Conservation (phyloP, 805 yeast species). For the Pichia membranifaciens region DNA sequence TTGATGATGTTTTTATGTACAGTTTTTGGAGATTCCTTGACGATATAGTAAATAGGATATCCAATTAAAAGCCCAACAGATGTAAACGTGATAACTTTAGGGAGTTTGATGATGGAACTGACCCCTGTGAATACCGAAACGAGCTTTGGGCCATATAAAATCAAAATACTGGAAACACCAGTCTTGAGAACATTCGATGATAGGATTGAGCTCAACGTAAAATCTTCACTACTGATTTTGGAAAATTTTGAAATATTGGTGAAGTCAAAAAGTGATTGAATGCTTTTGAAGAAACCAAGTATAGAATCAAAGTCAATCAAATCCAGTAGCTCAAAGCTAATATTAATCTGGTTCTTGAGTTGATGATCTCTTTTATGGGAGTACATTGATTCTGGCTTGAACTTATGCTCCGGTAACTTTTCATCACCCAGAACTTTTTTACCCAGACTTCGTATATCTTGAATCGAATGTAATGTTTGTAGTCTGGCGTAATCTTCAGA, state of each 20-base stretch:
- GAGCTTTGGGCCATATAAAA: constrained; percentile 27
- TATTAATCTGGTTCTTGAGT: constrained; percentile 52
- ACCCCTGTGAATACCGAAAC: constrained; percentile 28
- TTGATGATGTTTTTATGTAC: constrained; percentile 76
- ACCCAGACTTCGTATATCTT: constrained; percentile 58
- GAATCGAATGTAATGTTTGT: constrained; percentile 55
- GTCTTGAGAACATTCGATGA: constrained; percentile 24
- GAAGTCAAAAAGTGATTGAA: constrained; percentile 33
- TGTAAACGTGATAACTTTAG: constrained; percentile 30
- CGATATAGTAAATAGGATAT: constrained; percentile 41
- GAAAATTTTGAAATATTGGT: constrained; percentile 28
- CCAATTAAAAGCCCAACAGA: constrained; percentile 31
- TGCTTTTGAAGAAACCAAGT: constrained; percentile 6
- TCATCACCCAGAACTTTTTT: constrained; percentile 51
- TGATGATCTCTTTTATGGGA: constrained; percentile 65
- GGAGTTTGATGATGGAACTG: constrained; percentile 26
- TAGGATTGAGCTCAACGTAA: constrained; percentile 17
- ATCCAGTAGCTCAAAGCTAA: constrained; percentile 65
- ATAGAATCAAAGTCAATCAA: constrained; percentile 69
- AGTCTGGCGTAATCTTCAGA: constrained; percentile 68
- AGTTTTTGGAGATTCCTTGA: constrained; percentile 83
- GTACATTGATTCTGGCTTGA: constrained; percentile 77
- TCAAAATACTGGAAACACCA: constrained; percentile 23
- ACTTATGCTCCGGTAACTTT: constrained; percentile 48
- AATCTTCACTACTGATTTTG: constrained; percentile 37